These are phyloP conservation scores for Phytophthora litchii DNA, from an alignment of 352 stramenopile genomes.

Conservation along the genomic window DNA sequence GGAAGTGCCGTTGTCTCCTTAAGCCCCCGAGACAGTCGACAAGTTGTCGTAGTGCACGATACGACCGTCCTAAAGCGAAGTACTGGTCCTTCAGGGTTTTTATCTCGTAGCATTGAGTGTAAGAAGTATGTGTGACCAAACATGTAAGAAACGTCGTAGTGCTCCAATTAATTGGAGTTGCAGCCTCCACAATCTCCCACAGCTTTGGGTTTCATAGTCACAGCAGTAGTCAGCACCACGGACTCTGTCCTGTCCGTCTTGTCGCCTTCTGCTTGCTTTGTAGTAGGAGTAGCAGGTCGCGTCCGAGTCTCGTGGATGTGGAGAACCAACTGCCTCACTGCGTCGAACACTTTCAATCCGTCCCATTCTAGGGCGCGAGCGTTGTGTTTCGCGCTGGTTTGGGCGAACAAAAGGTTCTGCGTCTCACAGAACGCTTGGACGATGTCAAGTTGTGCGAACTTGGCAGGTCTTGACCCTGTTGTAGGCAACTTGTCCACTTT, in stretches of 20 bases:
- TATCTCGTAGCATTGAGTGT: constrained; percentile 89
- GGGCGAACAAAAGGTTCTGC: constrained; percentile 65
- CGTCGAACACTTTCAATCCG: constrained; percentile 46
- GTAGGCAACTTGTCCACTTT: constrained; percentile 80
- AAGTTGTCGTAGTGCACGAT: constrained; percentile 54
- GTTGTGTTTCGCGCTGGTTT: constrained; percentile 74
- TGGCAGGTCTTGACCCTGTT: constrained; percentile 6
- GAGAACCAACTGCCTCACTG: constrained; percentile 61
- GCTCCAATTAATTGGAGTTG: constrained; percentile 8
- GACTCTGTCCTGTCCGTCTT: constrained; percentile 8
- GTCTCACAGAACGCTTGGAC: constrained; percentile 63
- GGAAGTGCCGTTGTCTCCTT: constrained; percentile 51
- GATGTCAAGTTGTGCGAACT: constrained; percentile 50
- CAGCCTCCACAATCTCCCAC: constrained; percentile 28
- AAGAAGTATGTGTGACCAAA: constrained; percentile 89
- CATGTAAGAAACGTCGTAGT: constrained; percentile 42
- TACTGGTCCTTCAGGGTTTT: constrained; percentile 88
- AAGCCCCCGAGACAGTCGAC: constrained; percentile 27
- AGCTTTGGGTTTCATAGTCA: constrained; percentile 7
- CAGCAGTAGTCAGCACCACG: constrained; percentile 14
- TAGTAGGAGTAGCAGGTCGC: neutral
- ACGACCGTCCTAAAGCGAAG: constrained; percentile 72
- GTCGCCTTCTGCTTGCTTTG: neutral
- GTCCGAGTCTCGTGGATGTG: constrained; percentile 54
- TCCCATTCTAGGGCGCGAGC: constrained; percentile 61